These are phyloP conservation scores for Rubia tinctorum DNA, from an alignment of 305 asterid genomes.

Conservation along the genomic window DNA sequence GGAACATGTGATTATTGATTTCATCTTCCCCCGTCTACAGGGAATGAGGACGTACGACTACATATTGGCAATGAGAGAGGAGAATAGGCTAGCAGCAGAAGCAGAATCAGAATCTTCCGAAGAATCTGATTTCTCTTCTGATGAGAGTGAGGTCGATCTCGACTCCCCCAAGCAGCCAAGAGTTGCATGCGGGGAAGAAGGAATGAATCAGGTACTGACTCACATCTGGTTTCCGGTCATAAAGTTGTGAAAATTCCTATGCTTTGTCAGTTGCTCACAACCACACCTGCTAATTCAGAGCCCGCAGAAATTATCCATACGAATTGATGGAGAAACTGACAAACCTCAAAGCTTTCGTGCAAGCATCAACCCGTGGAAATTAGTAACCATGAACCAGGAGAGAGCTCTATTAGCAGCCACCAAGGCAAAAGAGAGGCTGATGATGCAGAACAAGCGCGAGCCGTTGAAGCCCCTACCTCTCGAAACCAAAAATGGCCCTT, in stretches of 20 bases:
- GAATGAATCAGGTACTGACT: slow-evolving; percentile 44
- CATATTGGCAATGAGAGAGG: slow-evolving; percentile 92
- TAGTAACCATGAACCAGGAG: slow-evolving; percentile 75
- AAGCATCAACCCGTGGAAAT: slow-evolving; percentile 94
- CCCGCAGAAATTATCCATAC: slow-evolving; percentile 60
- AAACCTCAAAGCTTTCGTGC: slow-evolving; percentile 68
- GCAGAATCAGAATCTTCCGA: slow-evolving; percentile 59
- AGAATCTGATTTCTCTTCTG: slow-evolving; percentile 74
- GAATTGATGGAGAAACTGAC: slow-evolving; percentile 61
- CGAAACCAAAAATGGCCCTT: slow-evolving; percentile 70
- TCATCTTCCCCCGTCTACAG: slow-evolving; percentile 27
- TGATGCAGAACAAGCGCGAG: slow-evolving; percentile 35
- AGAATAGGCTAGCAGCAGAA: slow-evolving; percentile 59
- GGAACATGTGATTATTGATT: background rate
- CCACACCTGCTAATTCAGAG: slow-evolving; percentile 34
- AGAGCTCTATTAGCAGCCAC: slow-evolving; percentile 69
- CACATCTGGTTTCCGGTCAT: background rate
- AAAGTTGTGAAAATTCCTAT: background rate
- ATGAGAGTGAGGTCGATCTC: slow-evolving; percentile 36
- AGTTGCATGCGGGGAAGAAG: slow-evolving; percentile 40
- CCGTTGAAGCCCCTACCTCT: slow-evolving; percentile 69
- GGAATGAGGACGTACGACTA: slow-evolving; percentile 97
- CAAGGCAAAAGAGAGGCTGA: slow-evolving; percentile 69
- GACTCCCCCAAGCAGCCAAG: slow-evolving; percentile 62
- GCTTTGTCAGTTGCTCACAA: background rate